Evolutionary conservation across 768 basidiomycete genomes (phyloP).

Genomic region (Psilocybe sp.): DNA sequence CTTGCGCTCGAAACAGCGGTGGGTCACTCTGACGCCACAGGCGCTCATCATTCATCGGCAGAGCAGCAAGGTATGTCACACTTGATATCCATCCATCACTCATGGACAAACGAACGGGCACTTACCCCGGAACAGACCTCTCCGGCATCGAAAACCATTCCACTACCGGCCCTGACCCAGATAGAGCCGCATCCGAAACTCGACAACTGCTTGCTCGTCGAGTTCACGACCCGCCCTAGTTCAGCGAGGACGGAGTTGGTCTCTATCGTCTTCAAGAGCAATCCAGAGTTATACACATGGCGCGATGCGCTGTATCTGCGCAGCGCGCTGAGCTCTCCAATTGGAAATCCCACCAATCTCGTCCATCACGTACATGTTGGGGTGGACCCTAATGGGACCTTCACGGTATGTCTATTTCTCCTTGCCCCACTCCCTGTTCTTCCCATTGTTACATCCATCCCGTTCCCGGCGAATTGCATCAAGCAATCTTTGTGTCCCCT

Average conservation of each 20-base stretch:
- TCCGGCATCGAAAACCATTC: slow-evolving; percentile 19
- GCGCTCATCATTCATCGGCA: slow-evolving; percentile 56
- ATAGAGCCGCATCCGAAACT: slow-evolving; percentile 23
- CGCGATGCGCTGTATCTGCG: slow-evolving; percentile 28
- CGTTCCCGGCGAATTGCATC: no score
- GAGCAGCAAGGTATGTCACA: slow-evolving; percentile 66
- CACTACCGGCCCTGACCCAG: slow-evolving; percentile 20
- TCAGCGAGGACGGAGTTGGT: slow-evolving; percentile 22
- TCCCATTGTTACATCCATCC: no score
- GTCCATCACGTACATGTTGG: slow-evolving; percentile 32
- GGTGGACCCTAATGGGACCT: slow-evolving; percentile 28
- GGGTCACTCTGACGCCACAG: slow-evolving; percentile 68
- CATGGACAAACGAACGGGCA: background rate
- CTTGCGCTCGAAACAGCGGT: slow-evolving; percentile 75
- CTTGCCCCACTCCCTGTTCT: background rate
- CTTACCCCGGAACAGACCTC: slow-evolving; percentile 15
- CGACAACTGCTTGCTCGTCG: slow-evolving; percentile 22
- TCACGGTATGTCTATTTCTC: slow-evolving; percentile 16
- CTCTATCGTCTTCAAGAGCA: slow-evolving; percentile 24
- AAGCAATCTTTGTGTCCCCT: no score
- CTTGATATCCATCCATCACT: background rate
- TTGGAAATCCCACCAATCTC: slow-evolving; percentile 29
- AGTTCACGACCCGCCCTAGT: slow-evolving; percentile 15
- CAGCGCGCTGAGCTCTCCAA: slow-evolving; percentile 23
- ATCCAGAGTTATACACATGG: slow-evolving; percentile 29